phyloP scores from a whole-genome alignment of 768 basidiomycete species.

The Amanita subjunquillea region DNA sequence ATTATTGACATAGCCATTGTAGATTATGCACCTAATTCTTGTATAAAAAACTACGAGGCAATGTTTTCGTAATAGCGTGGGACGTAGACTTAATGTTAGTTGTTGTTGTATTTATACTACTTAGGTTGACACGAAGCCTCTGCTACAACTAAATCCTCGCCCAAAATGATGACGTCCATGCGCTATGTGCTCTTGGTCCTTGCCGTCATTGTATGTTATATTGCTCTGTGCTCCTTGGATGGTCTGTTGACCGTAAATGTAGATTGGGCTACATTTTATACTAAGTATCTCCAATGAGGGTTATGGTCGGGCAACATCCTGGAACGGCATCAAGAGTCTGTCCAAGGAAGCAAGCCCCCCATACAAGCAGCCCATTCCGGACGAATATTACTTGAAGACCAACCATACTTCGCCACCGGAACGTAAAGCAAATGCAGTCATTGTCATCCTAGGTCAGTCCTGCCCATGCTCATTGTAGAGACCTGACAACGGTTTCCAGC shows the following conservation, averaged over 20 bases:
- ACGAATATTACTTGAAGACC: constrained; percentile 40
- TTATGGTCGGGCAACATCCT: constrained; percentile 51
- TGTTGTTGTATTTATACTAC: not conserved
- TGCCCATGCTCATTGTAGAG: not conserved
- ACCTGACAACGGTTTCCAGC: constrained; percentile 21
- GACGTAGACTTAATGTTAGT: not conserved
- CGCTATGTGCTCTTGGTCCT: constrained; percentile 44
- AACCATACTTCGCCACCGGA: constrained; percentile 26
- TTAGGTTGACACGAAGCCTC: not conserved
- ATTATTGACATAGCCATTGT: not conserved
- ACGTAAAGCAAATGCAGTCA: constrained; percentile 73
- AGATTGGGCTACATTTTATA: constrained; percentile 54
- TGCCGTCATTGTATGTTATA: constrained; percentile 29
- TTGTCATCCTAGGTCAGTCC: constrained; percentile 58
- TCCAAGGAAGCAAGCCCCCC: constrained; percentile 27
- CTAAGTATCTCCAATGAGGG: constrained; percentile 56
- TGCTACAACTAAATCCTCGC: not conserved
- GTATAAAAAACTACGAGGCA: constrained; percentile 26
- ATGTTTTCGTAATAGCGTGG: constrained; percentile 17
- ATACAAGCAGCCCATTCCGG: constrained; percentile 49
- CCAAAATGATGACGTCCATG: constrained; percentile 42
- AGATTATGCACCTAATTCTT: constrained; percentile 35
- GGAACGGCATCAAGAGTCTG: constrained; percentile 31
- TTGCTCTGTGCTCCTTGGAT: not conserved
- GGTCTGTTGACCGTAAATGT: not conserved